Evolutionary conservation across 331 rosid genomes (phyloP), one percentile per base, ranked within the genome.

Genomic region (Stylosanthes scabra): DNA sequence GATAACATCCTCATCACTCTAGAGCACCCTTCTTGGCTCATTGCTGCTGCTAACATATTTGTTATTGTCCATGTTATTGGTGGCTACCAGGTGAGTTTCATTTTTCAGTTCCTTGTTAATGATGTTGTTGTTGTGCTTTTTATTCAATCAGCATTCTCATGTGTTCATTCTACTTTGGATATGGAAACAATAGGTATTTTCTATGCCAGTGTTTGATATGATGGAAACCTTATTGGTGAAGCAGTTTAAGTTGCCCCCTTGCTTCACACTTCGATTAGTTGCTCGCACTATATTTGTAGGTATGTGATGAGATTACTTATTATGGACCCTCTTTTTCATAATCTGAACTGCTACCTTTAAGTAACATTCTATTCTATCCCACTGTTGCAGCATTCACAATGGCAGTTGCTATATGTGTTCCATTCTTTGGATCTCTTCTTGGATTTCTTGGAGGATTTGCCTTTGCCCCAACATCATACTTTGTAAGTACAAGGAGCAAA

Each of bases 391-490:
- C 16, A 20, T 9, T 73, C 2, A 82, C 86, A 27, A 62, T 68
- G 80, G 0, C 68, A 20, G 1, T 82, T 46, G 86, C 51, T 31
- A 72, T 82, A 12, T 34, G 73, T 25, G 0, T 82, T 57, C 86
- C 86, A 3, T 82, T 82, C 74, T 82, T 82, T 11, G 57, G 80
- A 56, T 28, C 73, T 27, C 86, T 82, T 20, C 86, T 82, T 12
- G 86, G 86, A 67, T 78, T 82, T 62, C 56, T 82, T 0, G 86
- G 86, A 73, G 86, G 86, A 55, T 82, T 82, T 77, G 86, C 86
- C 52, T 82, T 82, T 73, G 83, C 86, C 46, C 86, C 86, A 31
- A 67, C 86, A 15, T 44, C 86, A 14, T 82, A 72, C 68, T 82
- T 60, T 2, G 83, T 82, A 58, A 82, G 85, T 29, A 59, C 16